These are phyloP conservation scores for Skeletonema menzelii DNA, from an alignment of 108 stramenopile genomes.

Conservation along the genomic window DNA sequence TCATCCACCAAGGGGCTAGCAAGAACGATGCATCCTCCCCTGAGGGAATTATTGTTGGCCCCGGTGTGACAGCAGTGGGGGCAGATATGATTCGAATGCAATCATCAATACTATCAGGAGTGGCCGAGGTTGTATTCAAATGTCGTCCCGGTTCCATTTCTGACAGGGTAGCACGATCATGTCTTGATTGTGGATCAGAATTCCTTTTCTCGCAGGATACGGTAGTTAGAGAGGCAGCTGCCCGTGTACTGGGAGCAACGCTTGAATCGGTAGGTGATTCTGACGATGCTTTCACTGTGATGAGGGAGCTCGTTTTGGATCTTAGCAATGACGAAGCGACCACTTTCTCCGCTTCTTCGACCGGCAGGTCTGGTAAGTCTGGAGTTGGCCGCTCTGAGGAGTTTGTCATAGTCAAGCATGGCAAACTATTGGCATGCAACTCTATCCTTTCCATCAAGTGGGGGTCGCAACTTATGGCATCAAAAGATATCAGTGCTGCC, in stretches of 20 bases:
- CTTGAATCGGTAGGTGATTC: constrained; percentile 41
- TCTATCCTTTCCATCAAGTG: constrained; percentile 32
- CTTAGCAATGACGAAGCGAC: constrained; percentile 27
- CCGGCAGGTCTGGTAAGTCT: neutral
- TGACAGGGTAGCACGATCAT: constrained; percentile 37
- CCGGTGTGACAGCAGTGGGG: constrained; percentile 9
- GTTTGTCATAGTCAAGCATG: constrained; percentile 32
- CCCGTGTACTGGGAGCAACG: constrained; percentile 37
- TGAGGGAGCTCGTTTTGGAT: constrained; percentile 44
- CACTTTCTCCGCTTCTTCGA: constrained; percentile 8
- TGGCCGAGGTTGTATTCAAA: constrained; percentile 24
- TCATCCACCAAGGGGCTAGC: constrained; percentile 1
- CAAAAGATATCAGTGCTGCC: constrained; percentile 37
- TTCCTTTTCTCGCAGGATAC: constrained; percentile 30
- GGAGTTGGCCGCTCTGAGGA: constrained; percentile 18
- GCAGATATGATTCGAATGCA: constrained; percentile 24
- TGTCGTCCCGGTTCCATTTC: constrained; percentile 31
- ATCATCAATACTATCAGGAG: constrained; percentile 18
- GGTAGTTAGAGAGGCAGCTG: constrained; percentile 37
- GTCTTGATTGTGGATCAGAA: constrained; percentile 34
- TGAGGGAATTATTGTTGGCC: constrained; percentile 35
- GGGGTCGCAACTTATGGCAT: constrained; percentile 34
- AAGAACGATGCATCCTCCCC: constrained; percentile 4
- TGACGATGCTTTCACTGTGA: constrained; percentile 43
- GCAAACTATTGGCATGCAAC: constrained; percentile 33